Evolutionary conservation across 176 grass and related monocot species (phyloP).

Genomic region (Chloris gayana): DNA sequence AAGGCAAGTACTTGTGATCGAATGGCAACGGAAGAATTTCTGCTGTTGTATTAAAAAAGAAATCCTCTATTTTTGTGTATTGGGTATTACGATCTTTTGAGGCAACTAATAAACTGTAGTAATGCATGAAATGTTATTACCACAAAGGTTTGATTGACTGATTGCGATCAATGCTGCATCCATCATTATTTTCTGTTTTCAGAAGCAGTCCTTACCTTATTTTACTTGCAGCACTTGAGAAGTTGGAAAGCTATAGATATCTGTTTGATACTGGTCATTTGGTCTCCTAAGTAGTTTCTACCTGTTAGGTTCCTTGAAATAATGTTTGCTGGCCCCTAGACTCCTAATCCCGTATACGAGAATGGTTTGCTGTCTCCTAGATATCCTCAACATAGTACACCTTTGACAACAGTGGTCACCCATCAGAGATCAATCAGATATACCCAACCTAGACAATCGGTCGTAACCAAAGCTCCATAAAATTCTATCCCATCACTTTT

Average conservation of each 20-base stretch:
- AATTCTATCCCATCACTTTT: background rate
- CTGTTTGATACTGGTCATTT: background rate
- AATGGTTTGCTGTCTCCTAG: no score
- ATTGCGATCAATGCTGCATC: background rate
- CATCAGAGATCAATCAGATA: background rate
- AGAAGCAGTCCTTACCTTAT: background rate
- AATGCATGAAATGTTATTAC: background rate
- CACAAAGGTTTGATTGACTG: background rate
- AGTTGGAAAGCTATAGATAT: background rate
- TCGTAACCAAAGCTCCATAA: background rate
- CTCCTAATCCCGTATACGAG: no score
- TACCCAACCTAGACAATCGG: background rate
- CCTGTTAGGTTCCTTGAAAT: background rate
- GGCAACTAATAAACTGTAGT: background rate
- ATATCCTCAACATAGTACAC: no score
- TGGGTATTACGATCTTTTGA: background rate
- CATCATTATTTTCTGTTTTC: background rate
- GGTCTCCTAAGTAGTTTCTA: background rate
- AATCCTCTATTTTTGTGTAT: slow-evolving; percentile 1
- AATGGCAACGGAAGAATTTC: background rate
- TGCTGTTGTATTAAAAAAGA: background rate
- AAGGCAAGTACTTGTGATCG: background rate
- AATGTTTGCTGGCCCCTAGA: background rate
- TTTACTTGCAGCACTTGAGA: background rate
- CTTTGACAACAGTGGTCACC: background rate